Base-by-base conservation (phyloP, 2,329 filamentous ascomycete species). In the Zymoseptoria tritici region DNA sequence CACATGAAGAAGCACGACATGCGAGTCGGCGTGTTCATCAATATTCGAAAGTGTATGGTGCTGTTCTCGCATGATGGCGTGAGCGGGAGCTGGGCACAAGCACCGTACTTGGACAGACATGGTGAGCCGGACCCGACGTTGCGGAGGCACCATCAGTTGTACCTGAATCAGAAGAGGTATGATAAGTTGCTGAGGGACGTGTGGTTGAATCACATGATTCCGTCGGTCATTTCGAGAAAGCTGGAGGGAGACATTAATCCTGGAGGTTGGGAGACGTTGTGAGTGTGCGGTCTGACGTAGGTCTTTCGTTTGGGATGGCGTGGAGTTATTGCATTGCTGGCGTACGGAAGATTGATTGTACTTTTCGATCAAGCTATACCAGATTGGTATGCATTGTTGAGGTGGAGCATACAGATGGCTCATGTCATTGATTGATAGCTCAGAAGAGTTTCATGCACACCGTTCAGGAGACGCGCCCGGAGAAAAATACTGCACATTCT, bases 221-320 rank as follows among this genome's bases (percentile, higher is more conserved):
- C 92, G 42, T 95, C 89, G 66, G 86, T 91, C 53, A 96, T 99
- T 72, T 90, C 89, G 65, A 82, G 94, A 66, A 93, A 91, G 75
- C 76, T 99, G 66, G 94, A 99, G 78, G 88, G 90, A 13, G 94
- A 99, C 74, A 91, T 97, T 52, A 99, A 99, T 72, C 97, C 91
- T 68, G 94, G 94, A 0, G 94, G 94, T 0, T 99, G 94, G 94
- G 94, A 99, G 78, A 97, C 79, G 36, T 67, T 81, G 64, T 81
- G 59, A 70, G 22, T 16, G 16, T n/a, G 36, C 26, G 26, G 26
- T 29, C 8, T 29, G 7, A 29, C 26, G 7, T 6, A 9, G 7
- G 26, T 29, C 8, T 9, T 29, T 29, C 26, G 26, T 29, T 29
- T 29, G 26, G 26, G 6, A 29, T 9, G 9, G 26, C 26, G 26